Conservation (phyloP, 257 asterid species). For the Paulownia fortunei region DNA sequence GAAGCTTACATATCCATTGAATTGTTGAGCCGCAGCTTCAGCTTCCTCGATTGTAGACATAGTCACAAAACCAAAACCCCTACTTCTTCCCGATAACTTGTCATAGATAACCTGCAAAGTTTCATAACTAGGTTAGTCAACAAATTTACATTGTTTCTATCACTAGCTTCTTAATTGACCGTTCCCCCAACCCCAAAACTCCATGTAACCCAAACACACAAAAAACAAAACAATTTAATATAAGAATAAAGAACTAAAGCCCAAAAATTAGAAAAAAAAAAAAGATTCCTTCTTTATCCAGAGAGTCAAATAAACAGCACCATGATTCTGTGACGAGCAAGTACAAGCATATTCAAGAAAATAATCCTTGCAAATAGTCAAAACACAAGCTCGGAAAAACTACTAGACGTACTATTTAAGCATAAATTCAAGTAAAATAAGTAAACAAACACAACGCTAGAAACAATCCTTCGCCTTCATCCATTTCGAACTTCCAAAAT, state of each 20-base stretch:
- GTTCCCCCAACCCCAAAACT: not conserved
- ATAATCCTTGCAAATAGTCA: not conserved
- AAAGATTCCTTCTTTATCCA: not conserved
- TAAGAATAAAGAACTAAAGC: no score
- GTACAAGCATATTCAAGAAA: not conserved
- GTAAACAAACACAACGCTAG: no score
- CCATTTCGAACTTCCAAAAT: not conserved
- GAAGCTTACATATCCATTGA: constrained; percentile 84
- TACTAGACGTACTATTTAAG: not conserved
- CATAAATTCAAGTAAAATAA: no score
- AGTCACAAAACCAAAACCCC: constrained; percentile 93
- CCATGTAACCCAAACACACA: not conserved
- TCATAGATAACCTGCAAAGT: constrained; percentile 85
- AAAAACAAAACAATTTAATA: not conserved
- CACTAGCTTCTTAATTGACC: not conserved
- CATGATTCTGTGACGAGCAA: no score
- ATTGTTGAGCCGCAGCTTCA: constrained; percentile 73
- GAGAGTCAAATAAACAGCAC: not conserved
- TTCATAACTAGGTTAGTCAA: not conserved
- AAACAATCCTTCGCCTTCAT: not conserved
- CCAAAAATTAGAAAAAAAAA: not conserved
- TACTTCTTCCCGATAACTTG: constrained; percentile 83
- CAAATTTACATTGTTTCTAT: not conserved
- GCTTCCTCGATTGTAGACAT: constrained; percentile 77
- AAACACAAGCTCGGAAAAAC: not conserved